A percentile compares a stretch with the other conserved stretches of the same genome.
Evolutionary conservation across 164 flowering plant species (phyloP).

Genomic region (Platanus orientalis): DNA sequence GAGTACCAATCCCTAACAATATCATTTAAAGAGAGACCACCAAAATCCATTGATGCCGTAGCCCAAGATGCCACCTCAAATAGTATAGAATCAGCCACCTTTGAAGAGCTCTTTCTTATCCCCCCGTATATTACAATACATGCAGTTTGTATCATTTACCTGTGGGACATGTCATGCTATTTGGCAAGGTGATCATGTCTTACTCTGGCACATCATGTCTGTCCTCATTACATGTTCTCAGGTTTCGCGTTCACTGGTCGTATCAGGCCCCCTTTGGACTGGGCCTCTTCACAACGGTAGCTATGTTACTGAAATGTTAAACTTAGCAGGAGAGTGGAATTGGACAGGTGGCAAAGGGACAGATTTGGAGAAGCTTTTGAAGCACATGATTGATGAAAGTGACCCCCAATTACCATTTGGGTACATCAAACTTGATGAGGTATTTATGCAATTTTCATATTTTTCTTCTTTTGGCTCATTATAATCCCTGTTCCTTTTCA

Average conservation of each 20-base stretch:
- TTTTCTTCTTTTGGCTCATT: not conserved
- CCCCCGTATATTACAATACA: too few species aligned
- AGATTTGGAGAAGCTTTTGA: constrained; percentile 60
- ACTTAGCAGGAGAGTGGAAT: constrained; percentile 61
- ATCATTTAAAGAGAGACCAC: too few species aligned
- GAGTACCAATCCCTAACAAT: too few species aligned
- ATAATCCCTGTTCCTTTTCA: not conserved
- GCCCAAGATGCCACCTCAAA: too few species aligned
- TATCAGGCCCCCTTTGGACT: constrained; percentile 97
- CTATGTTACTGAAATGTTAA: constrained; percentile 54
- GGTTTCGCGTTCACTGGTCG: constrained; percentile 54
- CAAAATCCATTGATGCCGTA: too few species aligned
- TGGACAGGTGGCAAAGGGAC: constrained; percentile 46
- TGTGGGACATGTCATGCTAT: not conserved
- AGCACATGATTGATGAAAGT: constrained; percentile 69
- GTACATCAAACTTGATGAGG: constrained; percentile 84
- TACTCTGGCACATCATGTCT: not conserved
- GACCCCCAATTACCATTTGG: constrained; percentile 76
- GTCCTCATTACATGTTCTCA: constrained; percentile 15
- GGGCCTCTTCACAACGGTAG: constrained; percentile 73
- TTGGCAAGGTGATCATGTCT: not conserved
- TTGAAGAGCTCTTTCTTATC: too few species aligned
- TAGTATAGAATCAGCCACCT: too few species aligned
- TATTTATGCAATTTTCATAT: constrained; percentile 13
- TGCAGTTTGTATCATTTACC: not conserved